Evolutionary conservation across 768 basidiomycete species (phyloP), one percentile per base, ranked within the genome.

Genomic region (Coprinellus aureogranulatus): DNA sequence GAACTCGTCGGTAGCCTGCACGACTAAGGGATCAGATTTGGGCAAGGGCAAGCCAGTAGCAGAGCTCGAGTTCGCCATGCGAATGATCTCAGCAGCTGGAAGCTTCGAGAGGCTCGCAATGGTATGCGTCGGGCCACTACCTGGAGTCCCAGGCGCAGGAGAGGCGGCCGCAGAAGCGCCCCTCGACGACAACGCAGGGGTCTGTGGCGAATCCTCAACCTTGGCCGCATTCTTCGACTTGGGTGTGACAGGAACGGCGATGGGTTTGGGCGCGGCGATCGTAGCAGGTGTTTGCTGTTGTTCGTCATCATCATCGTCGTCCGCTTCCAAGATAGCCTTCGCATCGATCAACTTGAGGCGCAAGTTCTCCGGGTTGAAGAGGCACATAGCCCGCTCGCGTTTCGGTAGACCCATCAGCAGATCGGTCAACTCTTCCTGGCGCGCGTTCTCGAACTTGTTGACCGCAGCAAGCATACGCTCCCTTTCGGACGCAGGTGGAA

Each of bases 351-450:
- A 75, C 74, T 95, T 95, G 22, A 75, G 78, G 51, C 85, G 80
- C 25, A 95, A 77, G 27, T 92, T 81, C 63, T 94, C 92, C 12
- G 79, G 77, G 61, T 93, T 95, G 79, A 96, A 96, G 40, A 95
- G 76, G 72, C 93, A 94, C 84, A 95, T 81, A 0, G 92, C 92
- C 14, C 93, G 84, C 62, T 96, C 94, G 59, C 89, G 84, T 72
- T 94, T 95, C 1, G 90, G 87, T 18, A 96, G 78, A 63, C 86
- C 88, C 88, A 94, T 90, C 34, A 95, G 72, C 51, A 96, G 76
- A 23, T 89, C 90, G 0, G 87, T 85, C 45, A 95, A 78, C 60
- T 90, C 88, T 2, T 65, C 66, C 45, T 86, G 83, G 51, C 84
- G 80, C 0, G 75, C 67, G 4, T 81, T 74, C 68, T 92, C 89